Percentiles rank a stretch among this genome's conserved stretches.
Evolutionary conservation across 768 basidiomycete species (phyloP).

Genomic region (Sistotremastrum niveocremeum): DNA sequence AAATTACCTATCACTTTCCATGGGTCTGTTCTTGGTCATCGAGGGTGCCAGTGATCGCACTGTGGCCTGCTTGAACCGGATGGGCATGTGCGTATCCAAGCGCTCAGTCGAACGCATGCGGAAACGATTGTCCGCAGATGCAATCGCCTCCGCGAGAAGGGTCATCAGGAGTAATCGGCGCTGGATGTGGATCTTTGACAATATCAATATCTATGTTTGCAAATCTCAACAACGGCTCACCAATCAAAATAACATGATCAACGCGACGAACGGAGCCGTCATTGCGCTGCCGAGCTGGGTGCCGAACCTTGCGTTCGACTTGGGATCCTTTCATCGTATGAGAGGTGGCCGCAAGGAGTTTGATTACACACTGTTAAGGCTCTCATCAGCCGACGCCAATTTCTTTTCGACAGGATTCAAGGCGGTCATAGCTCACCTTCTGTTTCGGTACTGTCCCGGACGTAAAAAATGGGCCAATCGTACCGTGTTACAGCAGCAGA

Average conservation of each 20-base stretch:
- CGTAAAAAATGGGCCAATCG: slow-evolving; percentile 6
- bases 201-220: slow-evolving; percentile 21
- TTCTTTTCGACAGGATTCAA: no score
- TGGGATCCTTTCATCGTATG: no score
- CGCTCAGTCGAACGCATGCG: slow-evolving; percentile 17
- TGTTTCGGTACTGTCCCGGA: slow-evolving; percentile 10
- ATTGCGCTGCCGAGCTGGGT: slow-evolving; percentile 7
- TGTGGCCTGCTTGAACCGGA: slow-evolving; percentile 16
- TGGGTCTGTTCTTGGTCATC: slow-evolving; percentile 20
- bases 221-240: slow-evolving; percentile 18
- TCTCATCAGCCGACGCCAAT: no score
- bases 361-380: no score
- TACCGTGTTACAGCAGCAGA: slow-evolving; percentile 2
- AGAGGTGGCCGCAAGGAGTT: no score
- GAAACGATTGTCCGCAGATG: slow-evolving; percentile 15
- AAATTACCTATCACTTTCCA: slow-evolving; percentile 16
- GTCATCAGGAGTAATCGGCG: slow-evolving; percentile 12
- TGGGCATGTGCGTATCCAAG: slow-evolving; percentile 15
- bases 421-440: slow-evolving; percentile 4
- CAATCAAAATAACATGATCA: slow-evolving; percentile 17
- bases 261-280: slow-evolving; percentile 14
- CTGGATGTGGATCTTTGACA: slow-evolving; percentile 17
- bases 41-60: slow-evolving; percentile 17
- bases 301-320: no score
- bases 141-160: slow-evolving; percentile 11